Evolutionary conservation across 2,329 filamentous ascomycete species (phyloP), one percentile per base, ranked within the genome.

Genomic region (Epichloe sylvatica): DNA sequence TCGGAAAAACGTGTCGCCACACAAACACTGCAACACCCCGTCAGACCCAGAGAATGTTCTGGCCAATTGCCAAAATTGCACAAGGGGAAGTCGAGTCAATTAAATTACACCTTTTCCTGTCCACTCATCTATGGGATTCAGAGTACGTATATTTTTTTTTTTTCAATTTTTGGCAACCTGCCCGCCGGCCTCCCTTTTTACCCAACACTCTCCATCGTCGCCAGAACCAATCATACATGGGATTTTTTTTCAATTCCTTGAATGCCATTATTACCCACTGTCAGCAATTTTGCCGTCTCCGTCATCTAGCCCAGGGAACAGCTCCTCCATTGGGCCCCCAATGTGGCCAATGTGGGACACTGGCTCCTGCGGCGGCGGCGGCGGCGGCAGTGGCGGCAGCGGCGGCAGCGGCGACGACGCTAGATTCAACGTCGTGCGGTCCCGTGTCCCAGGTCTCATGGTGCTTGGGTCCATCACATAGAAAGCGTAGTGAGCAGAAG

Each of bases 1-100:
- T 58, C 49, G 51, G 51, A 52, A 66, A 69, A 69, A 68, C 61
- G 60, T 64, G 43, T 47, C 46, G 62, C 60, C 57, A 59, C 57
- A 58, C 5, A 25, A 15, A 23, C 39, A 47, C 34, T 13, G 45
- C 39, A 42, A 17, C 23, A 23, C 9, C 35, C 35, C 2, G 13
- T 30, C 38, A 46, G 49, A 52, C 51, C 51, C 51, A 52, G 51
- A 52, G 51, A 52, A 52, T 40, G 49, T 52, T 52, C 51, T 52
- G 51, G 51, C 49, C 33, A 41, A 41, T 50, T 52, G 45, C 48
- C 48, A 8, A 37, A 50, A 30, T 11, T 30, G 9, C 30, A 30
- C 30, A 11, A 30, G 9, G 9, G 30, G 8, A 30, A 4, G 8
- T 30, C 30, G 30, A 30, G 30, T 30, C 30, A 30, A 30, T 30